A percentile compares a stretch with the other conserved stretches of the same genome.
phyloP scores from a whole-genome alignment of 2,329 filamentous ascomycete genomes.

The Aspergillus bombycis region DNA sequence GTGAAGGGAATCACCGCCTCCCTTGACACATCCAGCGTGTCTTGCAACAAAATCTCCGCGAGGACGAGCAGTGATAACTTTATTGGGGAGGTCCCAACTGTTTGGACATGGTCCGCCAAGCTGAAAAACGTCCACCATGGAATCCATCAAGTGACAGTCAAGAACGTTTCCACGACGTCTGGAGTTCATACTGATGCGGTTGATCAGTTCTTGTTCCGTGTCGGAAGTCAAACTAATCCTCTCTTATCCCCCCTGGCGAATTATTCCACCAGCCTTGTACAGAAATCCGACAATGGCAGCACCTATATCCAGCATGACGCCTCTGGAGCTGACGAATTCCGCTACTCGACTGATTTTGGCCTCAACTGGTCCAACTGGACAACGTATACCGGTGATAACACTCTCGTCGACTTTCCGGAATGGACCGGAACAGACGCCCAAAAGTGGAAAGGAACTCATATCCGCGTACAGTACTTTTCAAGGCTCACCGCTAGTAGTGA shows the following conservation, averaged over 20 bases:
- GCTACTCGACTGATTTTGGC: slow-evolving; percentile 65
- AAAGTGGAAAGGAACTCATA: slow-evolving; percentile 63
- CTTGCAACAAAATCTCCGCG: slow-evolving; percentile 46
- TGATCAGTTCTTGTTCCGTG: slow-evolving; percentile 64
- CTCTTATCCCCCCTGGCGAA: slow-evolving; percentile 63
- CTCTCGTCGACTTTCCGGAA: slow-evolving; percentile 49
- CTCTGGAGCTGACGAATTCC: slow-evolving; percentile 63
- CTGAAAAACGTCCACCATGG: slow-evolving; percentile 63
- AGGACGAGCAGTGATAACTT: slow-evolving; percentile 35
- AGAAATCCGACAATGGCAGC: slow-evolving; percentile 45
- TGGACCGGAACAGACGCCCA: slow-evolving; percentile 65
- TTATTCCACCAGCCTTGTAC: slow-evolving; percentile 59
- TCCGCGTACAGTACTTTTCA: slow-evolving; percentile 67
- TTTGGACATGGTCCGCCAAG: slow-evolving; percentile 58
- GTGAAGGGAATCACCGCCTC: slow-evolving; percentile 48
- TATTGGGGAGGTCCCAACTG: slow-evolving; percentile 57
- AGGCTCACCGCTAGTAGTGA: slow-evolving; percentile 62
- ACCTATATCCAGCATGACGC: slow-evolving; percentile 61
- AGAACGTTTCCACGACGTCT: slow-evolving; percentile 54
- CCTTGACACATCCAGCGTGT: slow-evolving; percentile 49
- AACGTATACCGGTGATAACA: slow-evolving; percentile 56
- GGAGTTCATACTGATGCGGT: slow-evolving; percentile 51
- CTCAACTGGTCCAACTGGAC: slow-evolving; percentile 63
- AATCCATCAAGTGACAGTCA: slow-evolving; percentile 61
- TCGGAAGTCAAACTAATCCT: slow-evolving; percentile 61